Evolutionary conservation across 2,329 filamentous ascomycete genomes (phyloP).

Genomic region (Fusarium miscanthi): DNA sequence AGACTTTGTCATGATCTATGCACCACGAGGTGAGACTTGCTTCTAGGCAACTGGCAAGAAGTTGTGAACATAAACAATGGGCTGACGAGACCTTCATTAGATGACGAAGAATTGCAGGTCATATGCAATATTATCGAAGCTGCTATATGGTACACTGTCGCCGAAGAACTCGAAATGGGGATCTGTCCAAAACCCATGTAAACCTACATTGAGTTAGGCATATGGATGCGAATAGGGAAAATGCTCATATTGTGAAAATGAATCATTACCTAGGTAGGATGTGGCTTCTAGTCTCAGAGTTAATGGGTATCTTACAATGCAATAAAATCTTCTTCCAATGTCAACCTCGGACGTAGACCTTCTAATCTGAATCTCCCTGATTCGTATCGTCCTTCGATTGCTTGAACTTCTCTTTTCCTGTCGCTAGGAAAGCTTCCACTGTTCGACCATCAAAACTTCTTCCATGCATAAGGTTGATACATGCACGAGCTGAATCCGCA

Average conservation of each 20-base stretch:
- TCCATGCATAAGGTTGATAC: conserved; percentile 81
- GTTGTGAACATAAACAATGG: neutral
- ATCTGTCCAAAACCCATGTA: conserved; percentile 21
- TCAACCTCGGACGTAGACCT: neutral
- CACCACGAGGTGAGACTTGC: conserved; percentile 67
- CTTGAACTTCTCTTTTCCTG: conserved; percentile 77
- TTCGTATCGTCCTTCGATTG: conserved; percentile 70
- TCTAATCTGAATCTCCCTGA: conserved; percentile 53
- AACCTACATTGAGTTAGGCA: conserved; percentile 2
- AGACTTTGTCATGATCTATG: conserved; percentile 86
- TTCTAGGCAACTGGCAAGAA: conserved; percentile 4
- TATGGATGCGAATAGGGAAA: neutral
- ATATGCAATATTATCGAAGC: conserved; percentile 78
- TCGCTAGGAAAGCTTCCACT: conserved; percentile 77
- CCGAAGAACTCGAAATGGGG: conserved; percentile 56
- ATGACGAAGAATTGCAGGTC: conserved; percentile 73
- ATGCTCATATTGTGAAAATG: neutral
- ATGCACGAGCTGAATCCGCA: conserved; percentile 75
- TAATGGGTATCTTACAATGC: conserved; percentile 45
- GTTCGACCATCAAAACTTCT: conserved; percentile 79
- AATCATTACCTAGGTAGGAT: conserved; percentile 6
- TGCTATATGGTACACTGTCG: conserved; percentile 74
- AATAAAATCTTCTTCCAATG: conserved; percentile 20
- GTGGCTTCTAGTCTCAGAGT: conserved; percentile 15
- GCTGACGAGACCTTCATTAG: conserved; percentile 45